A percentile compares a stretch with the other conserved stretches of the same genome.
Conservation (phyloP, 148 eudicot species). For the Rhododendron henanense region DNA sequence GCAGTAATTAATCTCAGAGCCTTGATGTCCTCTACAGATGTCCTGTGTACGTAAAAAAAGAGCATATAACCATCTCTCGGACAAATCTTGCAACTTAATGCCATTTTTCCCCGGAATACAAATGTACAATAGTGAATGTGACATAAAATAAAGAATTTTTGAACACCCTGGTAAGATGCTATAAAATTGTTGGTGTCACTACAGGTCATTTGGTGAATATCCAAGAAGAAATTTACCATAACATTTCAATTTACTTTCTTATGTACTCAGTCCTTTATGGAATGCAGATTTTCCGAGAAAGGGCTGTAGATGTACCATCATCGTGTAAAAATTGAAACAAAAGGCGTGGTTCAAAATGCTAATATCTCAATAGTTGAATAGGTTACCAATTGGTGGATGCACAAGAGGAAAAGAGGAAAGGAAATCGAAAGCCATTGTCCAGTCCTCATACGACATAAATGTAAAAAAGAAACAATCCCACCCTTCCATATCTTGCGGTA, state of each 20-base stretch:
- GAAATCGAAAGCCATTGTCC: background rate
- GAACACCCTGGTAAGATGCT: background rate
- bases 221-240: background rate
- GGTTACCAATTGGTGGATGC: background rate
- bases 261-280: background rate
- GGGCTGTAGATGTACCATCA: background rate
- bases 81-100: background rate
- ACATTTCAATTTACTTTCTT: background rate
- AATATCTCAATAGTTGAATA: background rate
- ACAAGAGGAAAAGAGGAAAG: background rate
- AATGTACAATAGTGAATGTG: background rate
- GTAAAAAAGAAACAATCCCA: background rate
- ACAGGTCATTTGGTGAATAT: background rate
- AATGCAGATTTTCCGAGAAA: background rate
- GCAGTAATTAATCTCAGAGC: conserved; percentile 70
- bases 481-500: background rate
- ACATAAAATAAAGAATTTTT: background rate
- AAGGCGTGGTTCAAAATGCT: background rate
- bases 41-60: conserved; percentile 40
- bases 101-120: background rate
- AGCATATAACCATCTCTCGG: background rate
- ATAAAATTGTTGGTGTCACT: no score
- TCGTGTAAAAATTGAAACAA: background rate
- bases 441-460: background rate
- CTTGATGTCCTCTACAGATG: conserved; percentile 76